phyloP scores from a whole-genome alignment of 495 filamentous ascomycete species.

The Tuber indicum region DNA sequence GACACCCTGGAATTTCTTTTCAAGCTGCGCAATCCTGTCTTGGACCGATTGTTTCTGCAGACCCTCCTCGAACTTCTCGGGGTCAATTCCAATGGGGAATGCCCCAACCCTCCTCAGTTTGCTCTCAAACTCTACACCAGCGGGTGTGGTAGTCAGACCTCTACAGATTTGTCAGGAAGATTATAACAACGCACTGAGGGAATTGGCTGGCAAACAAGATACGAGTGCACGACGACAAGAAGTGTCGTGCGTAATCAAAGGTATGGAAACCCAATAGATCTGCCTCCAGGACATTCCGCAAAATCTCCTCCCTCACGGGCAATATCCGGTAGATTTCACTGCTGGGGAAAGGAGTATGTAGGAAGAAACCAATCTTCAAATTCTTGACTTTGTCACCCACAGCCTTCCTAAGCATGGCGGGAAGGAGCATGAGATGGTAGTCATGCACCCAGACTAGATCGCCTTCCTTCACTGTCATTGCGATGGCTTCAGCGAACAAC shows the following conservation, averaged over 20 bases:
- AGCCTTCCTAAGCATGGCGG: constrained; percentile 74
- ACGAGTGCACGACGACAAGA: constrained; percentile 74
- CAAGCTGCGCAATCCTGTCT: constrained; percentile 66
- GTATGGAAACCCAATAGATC: constrained; percentile 93
- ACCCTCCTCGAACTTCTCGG: constrained; percentile 85
- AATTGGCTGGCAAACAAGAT: constrained; percentile 57
- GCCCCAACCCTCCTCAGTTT: constrained; percentile 60
- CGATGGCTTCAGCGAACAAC: constrained; percentile 72
- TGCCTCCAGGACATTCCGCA: constrained; percentile 72
- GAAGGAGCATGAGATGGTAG: constrained; percentile 91
- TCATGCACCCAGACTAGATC: constrained; percentile 94
- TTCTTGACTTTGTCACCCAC: constrained; percentile 62
- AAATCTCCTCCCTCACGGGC: constrained; percentile 74
- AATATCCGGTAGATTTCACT: constrained; percentile 87
- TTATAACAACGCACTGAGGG: background rate
- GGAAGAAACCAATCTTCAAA: constrained; percentile 87
- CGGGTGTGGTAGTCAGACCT: constrained; percentile 70
- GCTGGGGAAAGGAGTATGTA: constrained; percentile 91
- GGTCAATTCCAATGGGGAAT: constrained; percentile 93
- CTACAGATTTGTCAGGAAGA: constrained; percentile 44
- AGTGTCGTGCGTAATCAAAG: constrained; percentile 87
- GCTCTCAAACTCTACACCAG: constrained; percentile 70
- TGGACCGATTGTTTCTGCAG: constrained; percentile 73
- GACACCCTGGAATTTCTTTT: constrained; percentile 75
- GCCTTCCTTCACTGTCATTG: constrained; percentile 64